Conservation (phyloP, 331 rosid species). For the Acacia pycnantha region DNA sequence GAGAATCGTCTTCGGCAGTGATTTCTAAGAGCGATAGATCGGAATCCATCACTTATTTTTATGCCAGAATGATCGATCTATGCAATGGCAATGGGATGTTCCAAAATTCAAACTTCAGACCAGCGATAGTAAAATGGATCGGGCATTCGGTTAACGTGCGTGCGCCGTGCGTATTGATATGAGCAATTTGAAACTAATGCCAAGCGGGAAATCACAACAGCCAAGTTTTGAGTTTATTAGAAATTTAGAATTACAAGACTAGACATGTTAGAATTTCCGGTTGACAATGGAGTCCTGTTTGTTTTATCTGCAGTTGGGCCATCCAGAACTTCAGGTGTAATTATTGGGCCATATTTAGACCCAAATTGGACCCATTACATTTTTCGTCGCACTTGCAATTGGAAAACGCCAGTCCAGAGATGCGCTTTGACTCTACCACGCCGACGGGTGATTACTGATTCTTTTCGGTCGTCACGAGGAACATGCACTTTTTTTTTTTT, state of each 20-base stretch:
- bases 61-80: background rate
- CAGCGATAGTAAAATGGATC: slow-evolving; percentile 1
- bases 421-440: background rate
- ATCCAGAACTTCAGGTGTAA: too few relatives aligned
- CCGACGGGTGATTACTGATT: background rate
- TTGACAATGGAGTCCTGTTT: background rate
- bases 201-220: slow-evolving; percentile 15
- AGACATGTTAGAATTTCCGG: background rate
- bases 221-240: background rate
- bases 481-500: too few relatives aligned
- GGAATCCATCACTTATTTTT: slow-evolving; percentile 19
- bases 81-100: background rate
- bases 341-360: background rate
- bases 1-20: slow-evolving; percentile 74
- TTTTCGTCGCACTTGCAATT: background rate
- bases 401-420: background rate
- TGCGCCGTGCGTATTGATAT: background rate
- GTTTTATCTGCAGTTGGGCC: background rate
- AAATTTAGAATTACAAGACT: background rate
- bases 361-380: background rate
- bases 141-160: slow-evolving; percentile 23
- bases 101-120: background rate
- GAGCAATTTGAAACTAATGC: background rate
- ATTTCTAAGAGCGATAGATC: slow-evolving; percentile 73
- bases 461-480: too few relatives aligned